Base-by-base conservation (phyloP, 2,329 filamentous ascomycete species). In the Cadophora sp. region DNA sequence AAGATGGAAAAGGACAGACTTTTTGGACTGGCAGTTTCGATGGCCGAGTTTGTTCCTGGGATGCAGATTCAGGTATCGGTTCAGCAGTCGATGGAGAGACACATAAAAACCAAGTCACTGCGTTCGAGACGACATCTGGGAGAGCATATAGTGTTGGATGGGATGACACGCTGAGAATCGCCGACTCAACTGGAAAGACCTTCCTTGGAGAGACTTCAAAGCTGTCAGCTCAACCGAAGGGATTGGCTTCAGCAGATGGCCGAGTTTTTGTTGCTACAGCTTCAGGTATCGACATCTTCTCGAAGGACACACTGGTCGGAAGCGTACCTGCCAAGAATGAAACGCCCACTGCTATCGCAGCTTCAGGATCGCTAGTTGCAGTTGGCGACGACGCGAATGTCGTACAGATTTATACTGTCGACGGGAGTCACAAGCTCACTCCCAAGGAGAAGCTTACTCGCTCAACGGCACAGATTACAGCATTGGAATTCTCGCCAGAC, bases 1-100 rank as follows among this genome's bases (percentile, higher is more conserved):
- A 85, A 39, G 76, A 73, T 36, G 81, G 80, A 9, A 76, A 75
- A 56, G 75, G 81, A 53, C 83, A 89, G 63, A 92, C 90, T 0
- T 80, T 98, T 16, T 94, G 90, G 84, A 96, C 95, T 0, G 96
- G 96, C 67, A 97, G 94, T 80, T 96, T 94, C 73, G 96, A 99
- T 70, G 96, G 96, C 56, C 87, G 92, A 47, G 87, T 97, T 30
- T 92, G 91, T 77, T 88, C 87, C 65, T 99, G 96, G 95, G 90
- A 98, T 76, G 77, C 93, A 33, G 81, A 84, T 18, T 86, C 84
- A 4, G 95, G 94, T 1, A 78, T 83, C 51, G 93, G 90, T 24
- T 84, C 88, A 36, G 85, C 86, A 14, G 85, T 96, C 13, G 92
- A 96, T 69, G 95, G 96, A 33, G 88, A 93, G 71, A 83, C 87